Base-by-base conservation (phyloP, 345 rosid genomes). In the Euphorbia tirucalli region DNA sequence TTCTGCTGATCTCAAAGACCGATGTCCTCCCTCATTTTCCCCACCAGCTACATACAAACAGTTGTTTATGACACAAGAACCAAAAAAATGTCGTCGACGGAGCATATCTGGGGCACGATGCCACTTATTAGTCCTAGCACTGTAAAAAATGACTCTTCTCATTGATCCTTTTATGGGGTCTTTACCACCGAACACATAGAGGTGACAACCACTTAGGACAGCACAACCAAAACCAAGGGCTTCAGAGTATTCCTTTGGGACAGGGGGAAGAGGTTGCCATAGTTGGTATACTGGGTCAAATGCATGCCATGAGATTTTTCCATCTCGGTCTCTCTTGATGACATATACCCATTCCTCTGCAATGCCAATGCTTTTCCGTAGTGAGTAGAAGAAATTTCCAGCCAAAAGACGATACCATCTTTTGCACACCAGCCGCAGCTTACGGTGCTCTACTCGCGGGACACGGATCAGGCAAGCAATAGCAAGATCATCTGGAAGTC, bases 21-120 rank as follows among this genome's bases (percentile, higher is more conserved):
- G 88, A 66, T 87, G 92, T 35, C 75, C 85, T 14, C 89, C 92
- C 32, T 85, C 92, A 8, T 86, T 87, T 85, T 90, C 95, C 37
- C 95, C 92, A 7, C 95, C 95, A 24, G 90, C 92, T 32, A 90
- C 90, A 75, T 86, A 90, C 68, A 90, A 81, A 77, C 95, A 84
- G 68, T 90, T 90, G 78, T 90, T 90, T 69, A 90, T 90, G 50
- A 90, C 92, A 75, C 95, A 90, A 4, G 95, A 90, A 57, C 92
- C 95, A 52, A 90, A 90, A 66, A 86, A 81, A 81, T 85, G 92
- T 41, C 92, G 80, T 52, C 95, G 74, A 19, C 89, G 88, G 57
- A 88, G 92, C 95, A 89, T 89, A 56, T 89, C 92, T 14, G 95
- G 95, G 59, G 89, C 92, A 55, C 95, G 88, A 73, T 85, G 88